Conservation (phyloP, 306 rosid species). For the Hylodesmum podocarpum region DNA sequence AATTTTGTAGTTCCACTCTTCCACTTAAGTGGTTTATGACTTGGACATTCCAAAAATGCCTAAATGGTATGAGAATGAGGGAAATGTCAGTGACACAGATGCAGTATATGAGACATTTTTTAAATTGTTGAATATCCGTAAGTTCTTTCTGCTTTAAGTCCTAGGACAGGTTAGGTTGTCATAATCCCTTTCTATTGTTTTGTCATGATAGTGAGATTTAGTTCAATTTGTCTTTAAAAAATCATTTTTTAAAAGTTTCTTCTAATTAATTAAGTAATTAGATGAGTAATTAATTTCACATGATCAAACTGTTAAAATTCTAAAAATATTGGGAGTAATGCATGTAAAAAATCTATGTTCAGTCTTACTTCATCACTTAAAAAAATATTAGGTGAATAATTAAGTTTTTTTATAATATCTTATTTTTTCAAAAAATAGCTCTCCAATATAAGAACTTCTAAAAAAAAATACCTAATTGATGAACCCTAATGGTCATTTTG, state of each 20-base stretch:
- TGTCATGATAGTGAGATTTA: neutral
- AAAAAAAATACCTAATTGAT: too few species aligned
- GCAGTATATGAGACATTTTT: constrained; percentile 4
- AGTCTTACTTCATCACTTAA: too few species aligned
- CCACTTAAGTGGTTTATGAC: constrained; percentile 19
- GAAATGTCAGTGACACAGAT: constrained; percentile 17
- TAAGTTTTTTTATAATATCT: too few species aligned
- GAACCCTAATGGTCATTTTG: too few species aligned
- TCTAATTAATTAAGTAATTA: too few species aligned
- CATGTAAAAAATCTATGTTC: too few species aligned
- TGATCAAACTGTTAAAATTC: too few species aligned
- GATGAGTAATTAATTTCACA: too few species aligned
- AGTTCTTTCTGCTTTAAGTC: neutral
- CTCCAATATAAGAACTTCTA: too few species aligned
- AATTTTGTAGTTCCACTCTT: constrained; percentile 5
- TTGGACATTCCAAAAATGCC: constrained; percentile 19
- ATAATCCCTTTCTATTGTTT: neutral
- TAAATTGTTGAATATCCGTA: neutral
- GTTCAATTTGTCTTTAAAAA: neutral
- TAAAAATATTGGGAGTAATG: too few species aligned
- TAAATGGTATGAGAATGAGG: constrained; percentile 19
- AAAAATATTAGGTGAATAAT: too few species aligned
- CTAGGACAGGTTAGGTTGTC: constrained; percentile 23
- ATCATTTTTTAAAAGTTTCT: neutral
- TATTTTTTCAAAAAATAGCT: too few species aligned